These are phyloP conservation scores for Nannizzia gypsea DNA, from an alignment of 2,329 filamentous ascomycete genomes.

Conservation along the genomic window DNA sequence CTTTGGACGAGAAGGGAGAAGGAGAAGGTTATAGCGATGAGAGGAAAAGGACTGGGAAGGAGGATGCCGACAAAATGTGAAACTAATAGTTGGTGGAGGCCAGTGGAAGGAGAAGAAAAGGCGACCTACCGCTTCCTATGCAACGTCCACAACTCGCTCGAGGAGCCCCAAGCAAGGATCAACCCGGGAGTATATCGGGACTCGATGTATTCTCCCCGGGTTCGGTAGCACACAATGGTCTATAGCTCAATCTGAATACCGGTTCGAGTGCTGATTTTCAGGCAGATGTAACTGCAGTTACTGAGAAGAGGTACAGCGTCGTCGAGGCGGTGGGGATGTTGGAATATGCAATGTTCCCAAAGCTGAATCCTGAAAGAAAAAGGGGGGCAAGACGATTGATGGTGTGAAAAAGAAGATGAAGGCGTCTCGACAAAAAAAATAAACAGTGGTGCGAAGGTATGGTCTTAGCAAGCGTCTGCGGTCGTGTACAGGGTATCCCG, in stretches of 20 bases:
- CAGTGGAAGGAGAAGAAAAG: neutral
- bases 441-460: neutral
- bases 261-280: conserved; percentile 4
- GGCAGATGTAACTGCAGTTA: neutral
- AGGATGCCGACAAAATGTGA: neutral
- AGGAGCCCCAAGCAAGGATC: neutral
- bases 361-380: neutral
- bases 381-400: neutral
- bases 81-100: neutral
- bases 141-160: conserved; percentile 1
- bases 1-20: neutral
- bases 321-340: neutral
- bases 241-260: neutral
- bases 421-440: neutral
- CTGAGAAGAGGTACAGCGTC: neutral
- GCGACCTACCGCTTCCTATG: conserved; percentile 1
- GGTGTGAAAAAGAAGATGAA: neutral
- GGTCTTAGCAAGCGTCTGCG: neutral
- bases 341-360: neutral
- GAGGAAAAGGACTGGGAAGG: neutral
- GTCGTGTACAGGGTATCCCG: neutral
- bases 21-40: neutral
- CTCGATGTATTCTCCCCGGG: neutral
- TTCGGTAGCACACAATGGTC: neutral
- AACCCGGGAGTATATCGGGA: conserved; percentile 1